Percentiles rank a stretch among this genome's conserved stretches.
Conservation (phyloP, 805 yeast genomes). For the Schizosaccharomyces cryophilus region DNA sequence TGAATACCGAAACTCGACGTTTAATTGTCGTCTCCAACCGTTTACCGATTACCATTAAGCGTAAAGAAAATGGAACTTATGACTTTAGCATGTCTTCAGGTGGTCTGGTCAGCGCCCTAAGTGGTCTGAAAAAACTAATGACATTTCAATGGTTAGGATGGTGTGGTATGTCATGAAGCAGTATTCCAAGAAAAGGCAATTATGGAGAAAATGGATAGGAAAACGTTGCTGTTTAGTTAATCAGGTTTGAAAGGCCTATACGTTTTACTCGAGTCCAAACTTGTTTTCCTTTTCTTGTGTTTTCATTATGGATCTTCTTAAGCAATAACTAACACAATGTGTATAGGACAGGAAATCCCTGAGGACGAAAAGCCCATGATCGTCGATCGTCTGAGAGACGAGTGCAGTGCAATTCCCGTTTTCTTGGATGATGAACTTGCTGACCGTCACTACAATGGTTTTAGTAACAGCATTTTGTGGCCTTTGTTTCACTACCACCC, state of each 20-base stretch:
- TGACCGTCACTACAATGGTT: conserved; percentile 89
- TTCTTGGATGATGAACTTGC: conserved; percentile 74
- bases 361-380: conserved; percentile 47
- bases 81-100: conserved; percentile 87
- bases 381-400: conserved; percentile 38
- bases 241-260: no score
- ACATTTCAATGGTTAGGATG: conserved; percentile 95
- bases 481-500: conserved; percentile 97
- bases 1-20: neutral
- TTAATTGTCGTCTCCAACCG: conserved; percentile 74
- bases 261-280: neutral
- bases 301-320: neutral
- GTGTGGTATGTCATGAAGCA: conserved; percentile 33
- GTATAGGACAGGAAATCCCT: conserved; percentile 38
- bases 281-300: neutral
- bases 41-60: conserved; percentile 74
- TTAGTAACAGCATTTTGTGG: conserved; percentile 86
- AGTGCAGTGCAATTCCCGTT: conserved; percentile 77
- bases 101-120: conserved; percentile 85
- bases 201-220: neutral
- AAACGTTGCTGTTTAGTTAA: neutral
- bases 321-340: conserved; percentile 1
- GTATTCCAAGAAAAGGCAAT: neutral
- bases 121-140: conserved; percentile 61
- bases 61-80: conserved; percentile 37